These are phyloP conservation scores for Vaccinium darrowii DNA, from an alignment of 148 eudicot species.

Conservation along the genomic window DNA sequence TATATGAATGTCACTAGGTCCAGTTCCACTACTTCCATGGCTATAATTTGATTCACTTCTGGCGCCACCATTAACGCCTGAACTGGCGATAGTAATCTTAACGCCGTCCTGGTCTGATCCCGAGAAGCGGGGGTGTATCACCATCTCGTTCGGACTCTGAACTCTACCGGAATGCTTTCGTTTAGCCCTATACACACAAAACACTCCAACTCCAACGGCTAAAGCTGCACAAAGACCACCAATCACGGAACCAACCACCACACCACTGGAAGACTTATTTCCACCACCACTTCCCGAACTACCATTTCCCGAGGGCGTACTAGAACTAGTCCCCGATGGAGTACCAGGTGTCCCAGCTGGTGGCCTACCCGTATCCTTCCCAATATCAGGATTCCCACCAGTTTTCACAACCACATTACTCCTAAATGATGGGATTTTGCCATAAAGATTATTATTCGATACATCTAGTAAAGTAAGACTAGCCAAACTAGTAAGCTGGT, in stretches of 20 bases:
- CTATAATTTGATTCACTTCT: conserved; percentile 39
- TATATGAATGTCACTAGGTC: conserved; percentile 38
- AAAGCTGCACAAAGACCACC: conserved; percentile 43
- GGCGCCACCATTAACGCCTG: conserved; percentile 37
- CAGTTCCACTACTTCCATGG: conserved; percentile 34
- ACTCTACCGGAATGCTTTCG: conserved; percentile 39
- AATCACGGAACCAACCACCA: conserved; percentile 54
- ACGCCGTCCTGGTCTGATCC: conserved; percentile 56
- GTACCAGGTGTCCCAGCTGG: conserved; percentile 23
- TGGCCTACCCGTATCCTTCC: conserved; percentile 36
- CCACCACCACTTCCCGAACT: conserved; percentile 25
- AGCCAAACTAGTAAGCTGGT: conserved; percentile 54
- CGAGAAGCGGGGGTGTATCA: conserved; percentile 58
- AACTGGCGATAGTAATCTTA: conserved; percentile 55
- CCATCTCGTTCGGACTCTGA: conserved; percentile 51
- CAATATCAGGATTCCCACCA: conserved; percentile 55
- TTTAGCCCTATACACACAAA: conserved; percentile 54
- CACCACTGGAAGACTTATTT: conserved; percentile 40
- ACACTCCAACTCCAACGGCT: conserved; percentile 40
- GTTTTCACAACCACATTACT: conserved; percentile 36
- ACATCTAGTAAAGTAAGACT: conserved; percentile 54
- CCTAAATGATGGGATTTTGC: conserved; percentile 51
- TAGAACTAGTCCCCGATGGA: conserved; percentile 12
- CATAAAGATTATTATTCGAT: conserved; percentile 59
- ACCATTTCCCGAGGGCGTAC: conserved; percentile 10